Conservation (phyloP, 1,284 basidiomycete genomes). For the Microbotryum saponariae region DNA sequence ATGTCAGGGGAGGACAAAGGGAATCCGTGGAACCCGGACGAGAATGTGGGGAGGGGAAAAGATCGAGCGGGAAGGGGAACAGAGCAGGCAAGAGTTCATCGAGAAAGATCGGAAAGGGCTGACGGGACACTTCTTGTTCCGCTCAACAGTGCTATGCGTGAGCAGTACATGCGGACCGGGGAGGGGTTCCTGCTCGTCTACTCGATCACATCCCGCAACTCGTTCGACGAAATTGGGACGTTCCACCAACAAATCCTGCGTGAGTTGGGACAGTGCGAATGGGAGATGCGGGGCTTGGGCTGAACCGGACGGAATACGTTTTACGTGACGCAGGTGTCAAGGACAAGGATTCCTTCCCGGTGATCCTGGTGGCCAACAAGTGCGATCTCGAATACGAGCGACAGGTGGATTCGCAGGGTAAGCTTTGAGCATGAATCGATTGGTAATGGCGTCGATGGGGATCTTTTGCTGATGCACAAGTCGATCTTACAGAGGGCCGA, state of each 20-base stretch:
- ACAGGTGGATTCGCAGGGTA: slow-evolving; percentile 92
- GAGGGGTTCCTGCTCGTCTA: slow-evolving; percentile 99
- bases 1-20: not conserved
- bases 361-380: slow-evolving; percentile 98
- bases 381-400: slow-evolving; percentile 97
- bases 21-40: not conserved
- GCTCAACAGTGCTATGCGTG: slow-evolving; percentile 79
- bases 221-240: slow-evolving; percentile 90
- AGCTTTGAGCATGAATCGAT: not conserved
- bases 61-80: not conserved
- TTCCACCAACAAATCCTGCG: slow-evolving; percentile 97
- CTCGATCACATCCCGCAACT: slow-evolving; percentile 95
- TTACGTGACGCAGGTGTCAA: slow-evolving; percentile 54
- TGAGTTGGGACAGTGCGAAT: slow-evolving; percentile 36
- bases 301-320: not conserved
- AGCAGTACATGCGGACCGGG: slow-evolving; percentile 95
- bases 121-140: not conserved
- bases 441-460: not conserved
- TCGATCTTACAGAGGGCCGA: slow-evolving; percentile 71
- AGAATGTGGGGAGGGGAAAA: not conserved
- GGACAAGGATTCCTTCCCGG: slow-evolving; percentile 95
- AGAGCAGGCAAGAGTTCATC: not conserved
- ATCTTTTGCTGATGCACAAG: not conserved
- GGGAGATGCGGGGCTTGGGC: no score
- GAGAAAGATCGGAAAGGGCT: not conserved